Evolutionary conservation across 2,329 filamentous ascomycete species (phyloP), one percentile per base, ranked within the genome.

Genomic region (Intubia oerlemansii): DNA sequence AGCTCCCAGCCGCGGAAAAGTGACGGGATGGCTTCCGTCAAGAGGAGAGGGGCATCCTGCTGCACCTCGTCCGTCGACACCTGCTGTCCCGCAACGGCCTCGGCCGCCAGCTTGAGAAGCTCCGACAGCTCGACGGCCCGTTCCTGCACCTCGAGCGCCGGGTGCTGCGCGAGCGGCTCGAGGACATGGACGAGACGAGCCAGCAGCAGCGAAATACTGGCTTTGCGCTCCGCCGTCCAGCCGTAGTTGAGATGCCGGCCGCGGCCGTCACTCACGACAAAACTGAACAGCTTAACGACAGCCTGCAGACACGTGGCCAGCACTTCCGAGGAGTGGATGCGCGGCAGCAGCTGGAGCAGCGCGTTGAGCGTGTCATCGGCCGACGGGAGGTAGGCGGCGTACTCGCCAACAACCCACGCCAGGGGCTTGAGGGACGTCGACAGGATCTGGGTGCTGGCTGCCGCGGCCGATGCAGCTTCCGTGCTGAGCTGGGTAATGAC

Each of bases 141-240:
- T 48, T 95, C 88, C 50, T 98, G 88, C 4, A 98, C 82, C 45
- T 98, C 88, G 2, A 98, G 59, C 41, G 72, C 80, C 0, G 85
- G 84, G 46, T 95, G 81, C 23, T 73, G 59, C 1, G 72, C 69
- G 11, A 95, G 51, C 1, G 72, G 66, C 41, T 95, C 84, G 14
- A 92, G 55, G 27, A 79, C 75, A 45, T 88, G 68, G 13, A 91
- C 66, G 6, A 93, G 69, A 2, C 82, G 69, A 17, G 78, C 76
- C 50, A 91, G 70, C 15, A 91, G 57, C 4, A 95, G 61, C 7
- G 75, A 69, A 19, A 77, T 68, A 36, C 70, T 70, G 0, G 75
- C 73, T 45, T 80, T 84, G 32, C 75, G 62, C 43, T 75, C 69
- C 0, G 66, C 47, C 8, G 71, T 77, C 80, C 82, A 93, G n/a